A percentile compares a stretch with the other conserved stretches of the same genome.
Evolutionary conservation across 2,329 filamentous ascomycete genomes (phyloP).

Genomic region (Bretziella fagacearum): DNA sequence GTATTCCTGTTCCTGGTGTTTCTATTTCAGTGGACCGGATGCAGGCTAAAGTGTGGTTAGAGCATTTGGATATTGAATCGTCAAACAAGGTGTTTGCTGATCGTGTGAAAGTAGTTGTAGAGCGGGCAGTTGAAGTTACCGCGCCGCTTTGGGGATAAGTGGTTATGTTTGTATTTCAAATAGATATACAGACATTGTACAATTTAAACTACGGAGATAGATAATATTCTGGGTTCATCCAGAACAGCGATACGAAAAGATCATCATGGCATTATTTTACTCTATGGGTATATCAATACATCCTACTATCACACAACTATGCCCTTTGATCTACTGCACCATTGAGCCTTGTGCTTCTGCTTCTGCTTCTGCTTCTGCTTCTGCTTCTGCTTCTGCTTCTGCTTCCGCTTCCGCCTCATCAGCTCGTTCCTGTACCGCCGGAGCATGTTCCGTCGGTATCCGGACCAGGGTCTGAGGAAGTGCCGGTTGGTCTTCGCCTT

Average conservation of each 20-base stretch:
- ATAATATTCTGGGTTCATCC: not conserved
- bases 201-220: not conserved
- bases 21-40: conserved; percentile 78
- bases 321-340: too few relatives aligned
- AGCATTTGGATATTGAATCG: conserved; percentile 82
- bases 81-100: conserved; percentile 61
- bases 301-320: not conserved
- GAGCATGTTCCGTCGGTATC: conserved; percentile 66
- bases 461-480: conserved; percentile 70
- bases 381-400: conserved; percentile 19
- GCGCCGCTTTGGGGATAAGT: conserved; percentile 48
- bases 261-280: not conserved
- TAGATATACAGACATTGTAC: not conserved
- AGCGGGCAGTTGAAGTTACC: conserved; percentile 74
- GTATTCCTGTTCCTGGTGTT: conserved; percentile 80
- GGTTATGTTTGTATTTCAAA: not conserved
- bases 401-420: conserved; percentile 31
- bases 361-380: too few relatives aligned
- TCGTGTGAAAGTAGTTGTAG: conserved; percentile 74
- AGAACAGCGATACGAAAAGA: not conserved
- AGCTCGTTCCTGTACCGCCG: conserved; percentile 42
- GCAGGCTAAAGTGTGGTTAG: conserved; percentile 77
- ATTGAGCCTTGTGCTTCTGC: too few relatives aligned
- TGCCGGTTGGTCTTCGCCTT: conserved; percentile 5
- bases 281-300: not conserved